These are phyloP conservation scores for Thozetella sp. DNA, from an alignment of 495 filamentous ascomycete species.

Conservation along the genomic window DNA sequence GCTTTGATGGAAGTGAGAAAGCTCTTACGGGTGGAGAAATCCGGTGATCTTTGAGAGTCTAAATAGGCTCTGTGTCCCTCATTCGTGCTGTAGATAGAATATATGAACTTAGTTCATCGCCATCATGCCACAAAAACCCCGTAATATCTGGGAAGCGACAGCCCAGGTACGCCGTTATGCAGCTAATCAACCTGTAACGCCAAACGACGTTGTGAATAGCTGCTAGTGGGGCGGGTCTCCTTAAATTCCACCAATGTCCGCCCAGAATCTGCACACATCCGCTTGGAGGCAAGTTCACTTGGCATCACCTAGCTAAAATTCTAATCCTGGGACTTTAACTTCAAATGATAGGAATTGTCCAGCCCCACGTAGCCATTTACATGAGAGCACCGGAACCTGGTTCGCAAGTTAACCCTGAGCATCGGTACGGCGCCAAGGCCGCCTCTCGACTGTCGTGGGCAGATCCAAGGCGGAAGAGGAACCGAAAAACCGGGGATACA, in stretches of 20 bases:
- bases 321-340: not conserved
- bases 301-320: not conserved
- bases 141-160: not conserved
- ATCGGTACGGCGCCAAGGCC: not conserved
- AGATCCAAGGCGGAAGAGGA: not conserved
- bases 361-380: not conserved
- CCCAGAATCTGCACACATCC: not conserved
- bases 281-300: not conserved
- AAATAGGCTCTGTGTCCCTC: too few species aligned
- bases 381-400: not conserved
- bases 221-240: not conserved
- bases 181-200: slow-evolving; percentile 1
- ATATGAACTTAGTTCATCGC: too few species aligned
- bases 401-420: not conserved
- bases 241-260: not conserved
- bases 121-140: not conserved
- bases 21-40: slow-evolving; percentile 18
- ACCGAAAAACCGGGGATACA: not conserved
- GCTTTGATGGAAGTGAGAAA: slow-evolving; percentile 29
- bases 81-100: too few species aligned
- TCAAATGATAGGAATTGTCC: not conserved
- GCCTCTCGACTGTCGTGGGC: not conserved
- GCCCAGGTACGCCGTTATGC: not conserved
- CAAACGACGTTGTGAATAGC: not conserved
- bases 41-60: too few species aligned